These are phyloP conservation scores for Corchorus olitorius DNA, from an alignment of 345 rosid species.

Conservation along the genomic window DNA sequence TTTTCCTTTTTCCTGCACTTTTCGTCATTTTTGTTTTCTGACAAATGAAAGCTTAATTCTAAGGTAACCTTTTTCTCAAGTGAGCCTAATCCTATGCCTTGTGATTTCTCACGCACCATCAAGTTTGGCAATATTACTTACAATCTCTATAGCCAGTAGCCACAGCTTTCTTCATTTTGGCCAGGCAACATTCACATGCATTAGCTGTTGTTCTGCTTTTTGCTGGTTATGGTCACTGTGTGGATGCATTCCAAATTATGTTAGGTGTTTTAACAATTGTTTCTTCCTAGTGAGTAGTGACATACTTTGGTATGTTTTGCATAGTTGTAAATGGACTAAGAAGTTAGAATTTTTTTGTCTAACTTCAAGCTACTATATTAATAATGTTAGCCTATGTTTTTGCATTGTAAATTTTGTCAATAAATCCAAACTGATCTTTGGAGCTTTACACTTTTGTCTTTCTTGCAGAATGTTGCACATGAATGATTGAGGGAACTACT, in stretches of 20 bases:
- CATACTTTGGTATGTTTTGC: not conserved
- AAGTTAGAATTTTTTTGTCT: not conserved
- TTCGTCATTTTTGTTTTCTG: too few relatives aligned
- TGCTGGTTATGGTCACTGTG: not conserved
- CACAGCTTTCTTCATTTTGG: constrained; percentile 93
- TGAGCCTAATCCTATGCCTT: too few relatives aligned
- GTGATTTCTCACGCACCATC: too few relatives aligned
- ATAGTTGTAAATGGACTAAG: not conserved
- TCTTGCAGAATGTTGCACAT: constrained; percentile 73
- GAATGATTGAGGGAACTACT: constrained; percentile 65
- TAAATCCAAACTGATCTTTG: not conserved
- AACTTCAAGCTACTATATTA: not conserved
- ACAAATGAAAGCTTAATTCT: too few relatives aligned
- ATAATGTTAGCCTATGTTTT: not conserved
- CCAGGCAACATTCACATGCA: constrained; percentile 52
- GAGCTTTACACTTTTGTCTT: constrained; percentile 25
- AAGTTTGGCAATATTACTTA: too few relatives aligned
- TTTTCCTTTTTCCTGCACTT: too few relatives aligned
- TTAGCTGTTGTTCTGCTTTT: constrained; percentile 3
- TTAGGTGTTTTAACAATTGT: not conserved
- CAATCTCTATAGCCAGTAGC: constrained; percentile 36
- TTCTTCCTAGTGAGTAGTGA: not conserved
- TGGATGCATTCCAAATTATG: not conserved
- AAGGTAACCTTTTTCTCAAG: too few relatives aligned
- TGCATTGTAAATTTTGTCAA: constrained; percentile 7